A percentile compares a stretch with the other conserved stretches of the same genome.
phyloP scores from a whole-genome alignment of 345 rosid genomes.

The Camelina neglecta region DNA sequence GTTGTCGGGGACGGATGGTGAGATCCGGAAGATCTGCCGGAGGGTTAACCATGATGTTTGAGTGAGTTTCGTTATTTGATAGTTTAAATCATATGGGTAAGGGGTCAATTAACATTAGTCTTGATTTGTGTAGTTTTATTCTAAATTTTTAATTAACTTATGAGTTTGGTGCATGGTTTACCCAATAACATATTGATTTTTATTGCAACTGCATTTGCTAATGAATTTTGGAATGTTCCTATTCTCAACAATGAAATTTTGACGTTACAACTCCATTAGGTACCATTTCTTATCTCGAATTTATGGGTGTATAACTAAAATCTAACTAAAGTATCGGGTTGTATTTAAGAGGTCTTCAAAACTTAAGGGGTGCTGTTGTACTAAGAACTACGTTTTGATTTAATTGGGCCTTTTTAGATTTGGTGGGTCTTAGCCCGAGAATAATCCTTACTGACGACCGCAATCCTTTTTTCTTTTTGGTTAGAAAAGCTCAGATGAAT shows the following conservation, averaged over 20 bases:
- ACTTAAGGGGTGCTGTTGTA: neutral
- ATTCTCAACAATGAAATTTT: neutral
- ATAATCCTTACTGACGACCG: no score
- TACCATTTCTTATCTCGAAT: slow-evolving; percentile 3
- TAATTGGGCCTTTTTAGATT: no score
- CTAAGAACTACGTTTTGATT: no score
- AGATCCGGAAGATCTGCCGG: slow-evolving; percentile 62
- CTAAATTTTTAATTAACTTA: neutral
- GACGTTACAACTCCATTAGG: slow-evolving; percentile 14
- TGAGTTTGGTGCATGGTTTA: slow-evolving; percentile 2
- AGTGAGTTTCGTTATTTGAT: neutral
- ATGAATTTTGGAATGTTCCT: slow-evolving; percentile 6
- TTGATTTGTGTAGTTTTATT: neutral
- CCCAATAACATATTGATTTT: neutral
- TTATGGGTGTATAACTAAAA: neutral
- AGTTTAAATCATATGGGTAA: neutral
- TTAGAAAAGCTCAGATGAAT: neutral
- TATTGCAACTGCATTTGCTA: neutral
- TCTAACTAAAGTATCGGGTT: neutral
- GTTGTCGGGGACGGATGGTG: slow-evolving; percentile 59
- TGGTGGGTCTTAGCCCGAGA: no score
- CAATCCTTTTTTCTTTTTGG: neutral
- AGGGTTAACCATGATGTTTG: slow-evolving; percentile 48
- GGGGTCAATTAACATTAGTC: neutral
- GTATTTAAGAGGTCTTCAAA: neutral